A percentile compares a stretch with the other conserved stretches of the same genome.
Conservation (phyloP, 2,329 filamentous ascomycete genomes). For the Paecilomyces dactylethromorphus region DNA sequence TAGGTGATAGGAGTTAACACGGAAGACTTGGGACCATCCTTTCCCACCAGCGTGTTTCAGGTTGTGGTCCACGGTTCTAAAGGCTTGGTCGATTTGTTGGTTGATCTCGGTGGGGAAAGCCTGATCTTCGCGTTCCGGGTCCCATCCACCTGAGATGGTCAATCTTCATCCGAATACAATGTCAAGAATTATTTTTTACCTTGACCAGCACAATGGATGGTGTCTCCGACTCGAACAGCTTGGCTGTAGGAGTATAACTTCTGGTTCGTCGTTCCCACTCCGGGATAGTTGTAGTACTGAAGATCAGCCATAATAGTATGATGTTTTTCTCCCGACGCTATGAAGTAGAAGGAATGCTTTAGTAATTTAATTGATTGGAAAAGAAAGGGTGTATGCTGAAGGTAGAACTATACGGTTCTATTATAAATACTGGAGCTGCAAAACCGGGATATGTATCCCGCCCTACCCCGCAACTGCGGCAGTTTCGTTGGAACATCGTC, state of each 20-base stretch:
- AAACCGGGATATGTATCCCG: neutral
- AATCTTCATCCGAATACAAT: neutral
- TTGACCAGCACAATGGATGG: conserved; percentile 31
- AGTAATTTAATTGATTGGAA: too few relatives aligned
- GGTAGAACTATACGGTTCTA: too few relatives aligned
- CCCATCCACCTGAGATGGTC: conserved; percentile 26
- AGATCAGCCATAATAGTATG: neutral
- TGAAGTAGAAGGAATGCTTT: neutral
- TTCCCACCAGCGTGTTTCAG: conserved; percentile 49
- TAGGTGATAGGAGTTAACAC: conserved; percentile 42
- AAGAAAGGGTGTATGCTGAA: too few relatives aligned
- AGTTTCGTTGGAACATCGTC: too few relatives aligned
- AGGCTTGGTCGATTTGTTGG: conserved; percentile 47
- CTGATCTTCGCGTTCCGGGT: conserved; percentile 9
- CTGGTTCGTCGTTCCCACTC: neutral
- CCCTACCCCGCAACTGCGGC: neutral
- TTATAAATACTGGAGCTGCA: neutral
- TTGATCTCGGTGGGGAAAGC: conserved; percentile 30
- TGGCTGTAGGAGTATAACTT: conserved; percentile 5
- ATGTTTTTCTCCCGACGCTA: neutral
- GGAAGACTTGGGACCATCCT: conserved; percentile 41
- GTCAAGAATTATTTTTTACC: conserved; percentile 20
- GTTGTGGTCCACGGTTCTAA: conserved; percentile 49
- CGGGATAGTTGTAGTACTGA: conserved; percentile 1
- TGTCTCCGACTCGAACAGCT: conserved; percentile 6